Evolutionary conservation across 1,284 basidiomycete species (phyloP).

Genomic region (Sporisorium graminicola): DNA sequence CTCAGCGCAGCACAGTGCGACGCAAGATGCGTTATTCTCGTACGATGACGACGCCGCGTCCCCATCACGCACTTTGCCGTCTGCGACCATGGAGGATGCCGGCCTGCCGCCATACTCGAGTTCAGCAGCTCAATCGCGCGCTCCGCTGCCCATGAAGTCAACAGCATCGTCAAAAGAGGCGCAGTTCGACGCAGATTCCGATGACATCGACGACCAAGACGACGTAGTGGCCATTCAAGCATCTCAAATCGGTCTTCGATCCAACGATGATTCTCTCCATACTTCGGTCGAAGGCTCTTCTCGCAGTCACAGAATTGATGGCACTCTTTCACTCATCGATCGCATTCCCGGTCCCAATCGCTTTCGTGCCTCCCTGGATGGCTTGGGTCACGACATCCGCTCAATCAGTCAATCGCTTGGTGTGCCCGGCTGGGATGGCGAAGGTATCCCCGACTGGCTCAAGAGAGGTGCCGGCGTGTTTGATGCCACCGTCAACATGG

Average conservation of each 20-base stretch:
- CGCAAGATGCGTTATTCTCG: conserved; percentile 18
- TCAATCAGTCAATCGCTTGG: conserved; percentile 49
- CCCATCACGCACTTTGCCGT: background rate
- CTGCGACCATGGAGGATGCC: background rate
- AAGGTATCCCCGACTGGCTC: conserved; percentile 70
- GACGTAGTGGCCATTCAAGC: conserved; percentile 40
- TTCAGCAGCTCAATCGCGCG: conserved; percentile 11
- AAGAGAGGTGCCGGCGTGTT: conserved; percentile 79
- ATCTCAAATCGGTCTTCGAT: conserved; percentile 33
- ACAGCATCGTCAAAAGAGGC: conserved; percentile 67
- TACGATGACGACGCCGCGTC: conserved; percentile 19
- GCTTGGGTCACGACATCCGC: conserved; percentile 57
- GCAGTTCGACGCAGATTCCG: conserved; percentile 69
- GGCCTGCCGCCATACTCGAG: conserved; percentile 27
- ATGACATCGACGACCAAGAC: conserved; percentile 57
- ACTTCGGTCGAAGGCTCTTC: conserved; percentile 14
- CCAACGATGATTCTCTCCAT: conserved; percentile 4
- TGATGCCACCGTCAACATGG: conserved; percentile 91
- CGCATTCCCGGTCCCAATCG: conserved; percentile 32
- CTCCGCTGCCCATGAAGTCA: conserved; percentile 55
- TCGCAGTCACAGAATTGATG: conserved; percentile 26
- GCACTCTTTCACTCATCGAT: conserved; percentile 37
- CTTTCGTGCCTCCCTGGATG: conserved; percentile 52
- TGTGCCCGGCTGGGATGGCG: conserved; percentile 71
- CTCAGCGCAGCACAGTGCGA: conserved; percentile 5